These are phyloP conservation scores for Pythium aquatile DNA, from an alignment of 352 stramenopile species.

Conservation along the genomic window DNA sequence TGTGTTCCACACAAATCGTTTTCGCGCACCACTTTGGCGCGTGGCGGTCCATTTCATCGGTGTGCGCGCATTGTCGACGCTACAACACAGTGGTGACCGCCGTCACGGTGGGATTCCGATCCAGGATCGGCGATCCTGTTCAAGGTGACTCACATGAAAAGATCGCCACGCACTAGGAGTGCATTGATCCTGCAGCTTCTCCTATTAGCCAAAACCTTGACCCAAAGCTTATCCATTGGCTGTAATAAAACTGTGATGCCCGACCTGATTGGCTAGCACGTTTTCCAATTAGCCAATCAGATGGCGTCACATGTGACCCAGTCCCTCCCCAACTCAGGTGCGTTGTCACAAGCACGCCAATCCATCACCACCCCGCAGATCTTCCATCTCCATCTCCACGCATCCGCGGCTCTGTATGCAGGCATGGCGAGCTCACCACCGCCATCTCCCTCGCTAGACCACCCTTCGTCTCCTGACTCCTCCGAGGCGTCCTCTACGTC, in stretches of 20 bases:
- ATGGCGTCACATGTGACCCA: neutral
- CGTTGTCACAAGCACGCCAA: neutral
- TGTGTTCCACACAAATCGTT: neutral
- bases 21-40: neutral
- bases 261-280: neutral
- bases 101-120: too few species aligned
- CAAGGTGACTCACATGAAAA: neutral
- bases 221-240: neutral
- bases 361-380: neutral
- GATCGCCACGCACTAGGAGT: conserved; percentile 1
- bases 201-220: neutral
- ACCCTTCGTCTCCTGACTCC: neutral
- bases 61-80: neutral
- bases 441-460: neutral
- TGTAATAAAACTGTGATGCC: neutral
- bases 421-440: neutral
- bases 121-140: too few species aligned
- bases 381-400: neutral
- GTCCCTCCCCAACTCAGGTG: neutral
- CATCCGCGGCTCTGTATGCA: neutral
- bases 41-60: neutral
- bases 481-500: neutral
- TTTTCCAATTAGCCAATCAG: neutral
- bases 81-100: neutral
- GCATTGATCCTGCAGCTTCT: neutral